Percentiles rank a stretch among this genome's conserved stretches.
Evolutionary conservation across 805 yeast species (phyloP).

Genomic region (Ogataea nonfermentans): DNA sequence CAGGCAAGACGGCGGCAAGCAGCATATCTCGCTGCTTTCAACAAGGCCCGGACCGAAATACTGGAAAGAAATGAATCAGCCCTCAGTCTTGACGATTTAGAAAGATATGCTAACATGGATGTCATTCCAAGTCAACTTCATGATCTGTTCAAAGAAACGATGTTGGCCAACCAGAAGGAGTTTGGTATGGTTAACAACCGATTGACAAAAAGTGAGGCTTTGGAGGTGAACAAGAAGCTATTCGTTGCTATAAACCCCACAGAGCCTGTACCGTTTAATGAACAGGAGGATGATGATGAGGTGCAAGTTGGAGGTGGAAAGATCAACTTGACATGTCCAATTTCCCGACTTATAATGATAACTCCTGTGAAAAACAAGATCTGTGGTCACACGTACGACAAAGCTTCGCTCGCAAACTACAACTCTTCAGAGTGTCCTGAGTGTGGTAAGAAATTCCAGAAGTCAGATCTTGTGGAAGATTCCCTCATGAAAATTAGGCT

Average conservation of each 20-base stretch:
- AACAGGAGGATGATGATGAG: slow-evolving; percentile 48
- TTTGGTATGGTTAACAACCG: slow-evolving; percentile 4
- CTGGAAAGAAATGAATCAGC: slow-evolving; percentile 26
- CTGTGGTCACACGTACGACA: slow-evolving; percentile 67
- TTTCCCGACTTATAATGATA: slow-evolving; percentile 50
- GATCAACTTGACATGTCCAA: slow-evolving; percentile 66
- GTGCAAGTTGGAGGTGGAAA: slow-evolving; percentile 67
- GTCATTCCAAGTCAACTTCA: slow-evolving; percentile 20
- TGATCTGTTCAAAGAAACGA: slow-evolving; percentile 17
- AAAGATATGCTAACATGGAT: slow-evolving; percentile 18
- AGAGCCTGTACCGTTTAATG: slow-evolving; percentile 52
- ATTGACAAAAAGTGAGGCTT: slow-evolving; percentile 8
- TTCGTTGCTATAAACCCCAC: slow-evolving; percentile 59
- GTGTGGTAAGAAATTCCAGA: slow-evolving; percentile 40
- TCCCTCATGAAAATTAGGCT: slow-evolving; percentile 56
- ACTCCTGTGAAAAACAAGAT: slow-evolving; percentile 53
- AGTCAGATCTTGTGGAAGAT: slow-evolving; percentile 44
- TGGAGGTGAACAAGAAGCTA: slow-evolving; percentile 38
- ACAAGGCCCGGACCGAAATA: slow-evolving; percentile 22
- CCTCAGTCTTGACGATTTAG: slow-evolving; percentile 24
- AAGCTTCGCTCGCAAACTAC: slow-evolving; percentile 40
- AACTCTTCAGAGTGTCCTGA: slow-evolving; percentile 52
- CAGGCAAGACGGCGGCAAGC: slow-evolving; percentile 10
- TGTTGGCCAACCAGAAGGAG: slow-evolving; percentile 3
- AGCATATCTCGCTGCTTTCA: slow-evolving; percentile 15